Conservation (phyloP, 2,329 filamentous ascomycete species). For the Pseudogymnoascus sp. region DNA sequence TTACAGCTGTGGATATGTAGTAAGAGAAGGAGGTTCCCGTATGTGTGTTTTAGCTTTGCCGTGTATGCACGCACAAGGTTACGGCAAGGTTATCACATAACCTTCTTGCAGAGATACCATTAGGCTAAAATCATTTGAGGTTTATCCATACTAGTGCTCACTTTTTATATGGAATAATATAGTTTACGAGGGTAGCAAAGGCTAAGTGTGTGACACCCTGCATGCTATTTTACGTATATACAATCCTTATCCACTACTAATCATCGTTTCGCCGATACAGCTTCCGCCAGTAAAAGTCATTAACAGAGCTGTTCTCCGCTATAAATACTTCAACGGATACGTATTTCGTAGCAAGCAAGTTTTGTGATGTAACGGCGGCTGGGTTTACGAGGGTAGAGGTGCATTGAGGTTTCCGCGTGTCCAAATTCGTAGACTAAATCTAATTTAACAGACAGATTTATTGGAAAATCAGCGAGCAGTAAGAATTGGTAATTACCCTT, state of each 20-base stretch:
- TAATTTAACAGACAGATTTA: background rate
- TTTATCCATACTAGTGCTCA: background rate
- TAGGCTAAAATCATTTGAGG: background rate
- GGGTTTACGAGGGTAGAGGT: background rate
- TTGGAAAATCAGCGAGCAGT: background rate
- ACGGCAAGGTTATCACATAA: background rate
- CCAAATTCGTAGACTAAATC: background rate
- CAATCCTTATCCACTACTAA: background rate
- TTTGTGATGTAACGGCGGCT: background rate
- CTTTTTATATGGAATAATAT: background rate
- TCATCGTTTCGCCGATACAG: background rate
- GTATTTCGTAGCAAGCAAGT: background rate
- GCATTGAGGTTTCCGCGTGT: background rate
- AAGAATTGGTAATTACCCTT: background rate
- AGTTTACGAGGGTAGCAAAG: background rate
- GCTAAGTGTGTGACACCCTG: background rate
- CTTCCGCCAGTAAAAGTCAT: background rate
- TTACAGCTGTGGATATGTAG: background rate
- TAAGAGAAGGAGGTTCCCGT: background rate
- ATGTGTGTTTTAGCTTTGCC: background rate
- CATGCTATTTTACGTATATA: background rate
- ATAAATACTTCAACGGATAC: background rate
- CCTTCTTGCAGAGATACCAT: background rate
- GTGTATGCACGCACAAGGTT: background rate
- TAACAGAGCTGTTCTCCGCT: background rate